These are phyloP conservation scores for Coemansia umbellata DNA, from an alignment of 192 early-diverging fungal species.

Conservation along the genomic window DNA sequence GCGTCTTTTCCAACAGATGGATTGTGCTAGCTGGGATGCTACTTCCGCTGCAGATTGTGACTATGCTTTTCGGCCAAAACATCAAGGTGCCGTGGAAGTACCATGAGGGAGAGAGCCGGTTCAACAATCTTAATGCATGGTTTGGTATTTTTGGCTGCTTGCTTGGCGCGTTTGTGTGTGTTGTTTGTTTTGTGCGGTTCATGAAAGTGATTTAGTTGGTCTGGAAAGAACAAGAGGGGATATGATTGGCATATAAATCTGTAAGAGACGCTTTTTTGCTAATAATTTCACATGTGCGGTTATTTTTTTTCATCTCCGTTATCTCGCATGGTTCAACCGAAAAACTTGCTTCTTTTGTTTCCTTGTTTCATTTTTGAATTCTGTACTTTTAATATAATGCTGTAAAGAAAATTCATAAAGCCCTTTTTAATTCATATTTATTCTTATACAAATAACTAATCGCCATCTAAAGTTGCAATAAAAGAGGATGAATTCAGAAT, in stretches of 20 bases:
- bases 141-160: constrained; percentile 55
- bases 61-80: constrained; percentile 67
- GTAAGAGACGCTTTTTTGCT: too few relatives aligned
- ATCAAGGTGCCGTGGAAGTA: constrained; percentile 54
- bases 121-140: constrained; percentile 39
- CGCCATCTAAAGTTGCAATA: too few relatives aligned
- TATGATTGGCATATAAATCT: constrained; percentile 8
- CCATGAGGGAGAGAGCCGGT: constrained; percentile 28
- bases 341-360: neutral
- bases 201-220: constrained; percentile 1
- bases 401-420: too few relatives aligned
- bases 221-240: too few relatives aligned
- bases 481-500: constrained; percentile 8
- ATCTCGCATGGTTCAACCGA: constrained; percentile 1
- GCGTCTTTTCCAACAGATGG: constrained; percentile 19
- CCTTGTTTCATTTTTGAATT: neutral
- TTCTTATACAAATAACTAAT: neutral
- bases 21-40: constrained; percentile 31
- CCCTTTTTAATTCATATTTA: neutral
- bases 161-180: constrained; percentile 27
- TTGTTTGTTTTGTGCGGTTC: constrained; percentile 13
- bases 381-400: too few relatives aligned
- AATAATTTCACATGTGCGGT: neutral
- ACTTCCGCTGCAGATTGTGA: constrained; percentile 59
- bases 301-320: neutral